phyloP scores from a whole-genome alignment of 208 protist genomes.

The Leptomonas pyrrhocoris region DNA sequence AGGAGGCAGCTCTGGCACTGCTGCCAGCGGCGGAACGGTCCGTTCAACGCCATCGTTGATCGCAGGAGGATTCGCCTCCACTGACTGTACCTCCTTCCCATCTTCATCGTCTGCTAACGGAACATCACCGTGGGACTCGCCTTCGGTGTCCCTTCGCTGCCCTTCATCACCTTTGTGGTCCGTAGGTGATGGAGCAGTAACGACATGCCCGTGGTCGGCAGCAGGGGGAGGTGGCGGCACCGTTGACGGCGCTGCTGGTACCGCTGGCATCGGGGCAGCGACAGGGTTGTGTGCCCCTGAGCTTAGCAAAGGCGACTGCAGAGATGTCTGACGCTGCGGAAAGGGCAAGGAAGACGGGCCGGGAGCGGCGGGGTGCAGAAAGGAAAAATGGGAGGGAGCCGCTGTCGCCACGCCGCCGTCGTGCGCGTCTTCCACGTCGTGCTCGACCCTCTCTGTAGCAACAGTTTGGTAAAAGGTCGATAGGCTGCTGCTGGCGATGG shows the following conservation, averaged over 20 bases:
- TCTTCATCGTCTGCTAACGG: no score
- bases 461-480: conserved; percentile 28
- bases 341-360: background rate
- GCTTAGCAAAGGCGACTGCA: background rate
- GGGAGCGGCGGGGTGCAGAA: background rate
- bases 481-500: conserved; percentile 35
- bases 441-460: background rate
- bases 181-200: no score
- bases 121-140: no score
- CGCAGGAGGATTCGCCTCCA: no score
- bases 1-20: background rate
- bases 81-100: no score
- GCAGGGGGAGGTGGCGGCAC: no score
- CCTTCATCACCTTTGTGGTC: no score
- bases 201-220: no score
- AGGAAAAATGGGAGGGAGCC: background rate
- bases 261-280: no score
- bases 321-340: background rate
- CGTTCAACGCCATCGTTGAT: background rate
- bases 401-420: no score
- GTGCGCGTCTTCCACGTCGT: background rate
- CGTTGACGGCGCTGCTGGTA: no score
- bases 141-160: no score
- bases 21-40: background rate
- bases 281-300: background rate